Base-by-base conservation (phyloP, 2,329 filamentous ascomycete genomes). In the Cladosporium sp. region DNA sequence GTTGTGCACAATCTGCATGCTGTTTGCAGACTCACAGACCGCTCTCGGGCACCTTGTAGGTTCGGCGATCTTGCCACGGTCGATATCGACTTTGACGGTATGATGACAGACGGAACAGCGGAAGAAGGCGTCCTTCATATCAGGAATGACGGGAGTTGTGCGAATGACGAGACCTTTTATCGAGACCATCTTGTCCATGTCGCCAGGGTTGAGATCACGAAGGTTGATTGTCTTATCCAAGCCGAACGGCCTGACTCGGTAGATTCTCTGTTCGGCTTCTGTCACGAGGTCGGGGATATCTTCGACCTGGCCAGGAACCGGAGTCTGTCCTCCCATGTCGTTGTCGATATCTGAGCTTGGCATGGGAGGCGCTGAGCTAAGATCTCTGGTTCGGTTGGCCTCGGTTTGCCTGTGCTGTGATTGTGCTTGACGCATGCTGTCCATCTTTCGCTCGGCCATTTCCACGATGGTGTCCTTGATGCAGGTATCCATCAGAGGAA, bases 81-180 rank as follows among this genome's bases (percentile, higher is more conserved):
- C 95, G 73, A 99, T 90, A 65, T 93, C 91, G 64, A 97, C 92
- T 69, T 91, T 91, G 67, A 96, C 88, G 4, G 91, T 94, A 79
- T 97, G 92, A 73, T 93, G 92, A 80, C 95, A 99, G 29, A 94
- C 88, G 66, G 92, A 91, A 80, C 95, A 99, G 69, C 92, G 91
- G 86, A 99, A 99, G 81, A 97, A 97, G 0, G 95, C 95, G 76
- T 97, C 92, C 80, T 96, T 97, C 96, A 99, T 99, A 73, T 99
- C 95, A 0, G 95, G 95, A 69, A 99, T 98, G 70, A 99, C 91
- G 0, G 95, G 93, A 0, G 95, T 98, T 3, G 95, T 91, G 68
- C 95, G 89, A 74, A 99, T 99, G 67, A 99, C 95, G 18, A 99
- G 84, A 55, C 95, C 95, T 80, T 98, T 99, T 79, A 99, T 89